A percentile compares a stretch with the other conserved stretches of the same genome.
phyloP scores from a whole-genome alignment of 257 asterid species.

The Solanum dulcamara region DNA sequence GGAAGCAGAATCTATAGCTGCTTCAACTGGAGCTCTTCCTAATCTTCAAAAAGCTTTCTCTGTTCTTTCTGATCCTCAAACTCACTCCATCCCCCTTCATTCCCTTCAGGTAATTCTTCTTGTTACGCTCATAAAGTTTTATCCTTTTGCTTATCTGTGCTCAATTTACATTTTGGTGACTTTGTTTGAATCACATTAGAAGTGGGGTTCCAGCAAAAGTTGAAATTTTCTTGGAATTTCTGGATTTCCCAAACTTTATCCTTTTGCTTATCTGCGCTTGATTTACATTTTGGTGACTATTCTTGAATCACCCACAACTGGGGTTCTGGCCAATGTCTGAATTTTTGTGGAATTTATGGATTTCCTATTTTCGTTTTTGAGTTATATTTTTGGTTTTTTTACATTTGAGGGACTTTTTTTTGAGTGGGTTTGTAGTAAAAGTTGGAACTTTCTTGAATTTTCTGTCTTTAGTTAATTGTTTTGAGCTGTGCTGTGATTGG shows the following conservation, averaged over 20 bases:
- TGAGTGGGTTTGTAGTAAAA: neutral
- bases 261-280: neutral
- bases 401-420: neutral
- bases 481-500: neutral
- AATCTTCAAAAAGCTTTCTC: slow-evolving; percentile 54
- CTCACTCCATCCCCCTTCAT: slow-evolving; percentile 38
- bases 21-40: slow-evolving; percentile 81
- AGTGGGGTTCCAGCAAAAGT: neutral
- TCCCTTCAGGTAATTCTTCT: slow-evolving; percentile 49
- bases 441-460: neutral
- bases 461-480: neutral
- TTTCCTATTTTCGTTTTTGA: neutral
- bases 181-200: neutral
- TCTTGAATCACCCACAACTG: neutral
- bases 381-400: neutral
- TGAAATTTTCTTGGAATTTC: neutral
- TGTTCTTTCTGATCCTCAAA: slow-evolving; percentile 56
- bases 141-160: neutral
- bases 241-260: neutral
- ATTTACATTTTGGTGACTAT: neutral
- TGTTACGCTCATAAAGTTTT: neutral
- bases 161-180: neutral
- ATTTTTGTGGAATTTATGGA: neutral
- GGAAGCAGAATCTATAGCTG: slow-evolving; percentile 65
- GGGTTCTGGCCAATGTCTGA: neutral